Evolutionary conservation across 106 monocot genomes (phyloP).

Genomic region (Dendrobium catenatum): DNA sequence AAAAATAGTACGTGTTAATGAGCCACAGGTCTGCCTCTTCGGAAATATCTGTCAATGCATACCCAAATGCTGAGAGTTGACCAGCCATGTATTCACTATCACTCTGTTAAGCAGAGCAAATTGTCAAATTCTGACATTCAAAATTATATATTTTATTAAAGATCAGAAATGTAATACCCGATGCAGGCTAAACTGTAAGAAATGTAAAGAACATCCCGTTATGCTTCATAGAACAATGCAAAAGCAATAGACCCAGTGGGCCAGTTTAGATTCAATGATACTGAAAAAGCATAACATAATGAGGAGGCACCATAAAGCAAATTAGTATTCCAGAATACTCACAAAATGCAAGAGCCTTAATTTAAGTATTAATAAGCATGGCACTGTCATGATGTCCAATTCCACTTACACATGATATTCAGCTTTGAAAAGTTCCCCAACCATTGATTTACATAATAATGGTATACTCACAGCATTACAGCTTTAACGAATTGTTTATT

Average conservation of each 20-base stretch:
- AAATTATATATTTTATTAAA: neutral
- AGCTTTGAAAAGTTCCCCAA: neutral
- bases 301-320: neutral
- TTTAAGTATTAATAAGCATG: neutral
- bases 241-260: neutral
- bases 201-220: neutral
- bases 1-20: constrained; percentile 70
- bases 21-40: constrained; percentile 90
- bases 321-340: neutral
- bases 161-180: neutral
- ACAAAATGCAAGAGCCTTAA: neutral
- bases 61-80: constrained; percentile 91
- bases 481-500: neutral
- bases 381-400: neutral
- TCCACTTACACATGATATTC: neutral
- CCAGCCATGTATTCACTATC: constrained; percentile 99
- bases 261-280: neutral
- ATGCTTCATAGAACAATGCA: neutral
- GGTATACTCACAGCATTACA: neutral
- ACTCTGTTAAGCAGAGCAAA: constrained; percentile 42
- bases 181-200: neutral
- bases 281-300: neutral
- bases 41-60: constrained; percentile 66
- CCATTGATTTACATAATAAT: neutral
- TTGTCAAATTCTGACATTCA: constrained; percentile 1